Evolutionary conservation across 2,329 filamentous ascomycete species (phyloP), one percentile per base, ranked within the genome.

Genomic region (Neospermospora avenae): DNA sequence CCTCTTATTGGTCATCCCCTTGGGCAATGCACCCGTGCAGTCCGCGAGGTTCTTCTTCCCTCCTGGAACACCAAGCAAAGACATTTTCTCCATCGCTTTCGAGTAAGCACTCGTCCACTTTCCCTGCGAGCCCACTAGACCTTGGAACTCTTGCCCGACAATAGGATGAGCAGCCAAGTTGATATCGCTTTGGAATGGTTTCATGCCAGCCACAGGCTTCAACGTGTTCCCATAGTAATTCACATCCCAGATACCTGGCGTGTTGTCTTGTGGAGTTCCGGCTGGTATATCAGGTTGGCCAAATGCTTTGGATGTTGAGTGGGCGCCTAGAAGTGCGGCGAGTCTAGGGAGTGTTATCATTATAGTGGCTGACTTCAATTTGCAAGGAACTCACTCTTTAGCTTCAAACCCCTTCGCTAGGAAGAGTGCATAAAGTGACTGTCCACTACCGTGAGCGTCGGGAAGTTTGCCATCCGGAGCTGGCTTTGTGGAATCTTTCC

Each of bases 171-270:
- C 92, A 73, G 96, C 95, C 46, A 97, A 77, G 69, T 97, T 93
- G 80, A 96, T 85, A 70, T 96, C 90, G 0, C 91, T 91, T 61
- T 91, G 91, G 67, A 97, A 97, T 0, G 97, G 93, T 18, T 96
- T 72, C 0, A 74, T 72, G 4, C 68, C 68, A 1, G 64, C 58
- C 24, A 70, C 66, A 16, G 64, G 25, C 1, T 57, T 56, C 34
- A 68, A 64, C 1, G 72, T 75, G 58, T 76, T 71, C 2, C 59
- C 57, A 60, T 74, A 76, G 65, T 67, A 75, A 20, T 69, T 71
- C 53, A 70, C 70, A 57, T 75, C 73, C 74, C 74, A 76, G 16
- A 65, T 58, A 3, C 74, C 74, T 2, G 71, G 70, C 1, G 73
- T 74, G 1, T 70, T 69, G 63, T 76, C 74, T 24, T 75, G 64